Base-by-base conservation (phyloP, 495 filamentous ascomycete genomes). In the Penicillium ochrochloron region DNA sequence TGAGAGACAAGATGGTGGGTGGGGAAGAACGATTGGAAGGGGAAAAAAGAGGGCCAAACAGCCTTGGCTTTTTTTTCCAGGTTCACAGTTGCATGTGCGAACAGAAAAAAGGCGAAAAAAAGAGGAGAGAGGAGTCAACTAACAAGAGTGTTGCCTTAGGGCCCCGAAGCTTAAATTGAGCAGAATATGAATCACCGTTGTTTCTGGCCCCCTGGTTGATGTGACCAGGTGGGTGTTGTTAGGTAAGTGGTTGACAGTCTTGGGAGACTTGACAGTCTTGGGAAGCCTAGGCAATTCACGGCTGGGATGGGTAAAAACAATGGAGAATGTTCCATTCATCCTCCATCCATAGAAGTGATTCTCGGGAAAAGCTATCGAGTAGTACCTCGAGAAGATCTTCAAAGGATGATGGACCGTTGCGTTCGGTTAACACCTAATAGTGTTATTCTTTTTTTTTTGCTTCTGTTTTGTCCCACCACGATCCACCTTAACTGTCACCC, bases 401-500 rank as follows among this genome's bases (percentile, higher is more conserved):
- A 52, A 6, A 14, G 46, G 11, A 12, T 17, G 46, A 50, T 50
- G 9, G 46, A 50, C 46, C 46, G 46, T 27, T 50, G 23, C 27
- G 48, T 25, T 52, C 27, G 48, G 48, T 52, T 52, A 50, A 50
- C 46, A 44, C 42, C 6, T 44, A 9, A 44, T 19, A 48, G 44
- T 52, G 25, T 7, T 15, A 31, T 52, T 31, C 25, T 27, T 27
- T 27, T 27, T 27, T 27, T 27, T 27, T 27, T 27, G 25, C 25
- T 51, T 14, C 29, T 15, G 2, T 27, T 15, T 14, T 3, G 48
- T 51, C 23, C 44, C 39, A 48, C 39, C 8, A 10, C 39, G 35
- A 37, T 63, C 64, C 64, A 66, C 62, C 48, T 37, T 31, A 57
- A 63, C 64, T 59, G 64, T 60, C 65, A 64, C 60, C 46, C 27